A percentile compares a stretch with the other conserved stretches of the same genome.
Conservation (phyloP, 2,329 filamentous ascomycete species). For the Aspergillus floridensis region DNA sequence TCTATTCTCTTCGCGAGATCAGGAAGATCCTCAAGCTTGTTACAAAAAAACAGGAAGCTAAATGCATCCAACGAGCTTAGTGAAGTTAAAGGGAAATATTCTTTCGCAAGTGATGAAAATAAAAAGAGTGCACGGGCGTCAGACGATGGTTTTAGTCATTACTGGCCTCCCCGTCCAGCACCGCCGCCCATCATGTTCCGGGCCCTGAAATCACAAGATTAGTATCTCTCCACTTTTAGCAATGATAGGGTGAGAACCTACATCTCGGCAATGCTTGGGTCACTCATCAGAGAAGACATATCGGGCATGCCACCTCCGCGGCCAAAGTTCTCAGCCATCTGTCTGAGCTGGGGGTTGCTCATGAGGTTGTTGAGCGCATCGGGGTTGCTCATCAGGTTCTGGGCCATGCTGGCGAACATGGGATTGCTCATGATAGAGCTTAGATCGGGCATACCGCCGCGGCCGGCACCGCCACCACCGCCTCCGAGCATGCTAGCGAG, state of each 20-base stretch:
- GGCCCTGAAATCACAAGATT: slow-evolving; percentile 48
- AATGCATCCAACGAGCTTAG: slow-evolving; percentile 7
- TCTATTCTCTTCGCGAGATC: neutral
- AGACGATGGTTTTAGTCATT: slow-evolving; percentile 11
- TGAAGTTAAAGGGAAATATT: slow-evolving; percentile 8
- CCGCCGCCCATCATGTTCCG: slow-evolving; percentile 63
- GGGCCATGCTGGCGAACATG: slow-evolving; percentile 96
- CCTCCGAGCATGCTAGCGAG: slow-evolving; percentile 71
- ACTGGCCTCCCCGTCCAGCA: slow-evolving; percentile 39
- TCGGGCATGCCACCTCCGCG: slow-evolving; percentile 84
- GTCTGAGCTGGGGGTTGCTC: slow-evolving; percentile 83
- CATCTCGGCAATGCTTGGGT: slow-evolving; percentile 90
- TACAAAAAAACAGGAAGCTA: neutral
- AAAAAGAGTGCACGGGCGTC: neutral
- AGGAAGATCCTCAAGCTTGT: neutral
- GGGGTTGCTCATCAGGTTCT: slow-evolving; percentile 96
- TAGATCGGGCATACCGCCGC: slow-evolving; percentile 79
- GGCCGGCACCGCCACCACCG: slow-evolving; percentile 54
- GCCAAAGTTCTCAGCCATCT: slow-evolving; percentile 80
- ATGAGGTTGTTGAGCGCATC: slow-evolving; percentile 88
- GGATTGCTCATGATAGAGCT: slow-evolving; percentile 90
- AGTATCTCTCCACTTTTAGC: slow-evolving; percentile 1
- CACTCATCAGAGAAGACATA: slow-evolving; percentile 79
- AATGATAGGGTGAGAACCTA: slow-evolving; percentile 52
- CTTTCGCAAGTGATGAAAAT: neutral